Evolutionary conservation across 768 basidiomycete species (phyloP).

Genomic region (Boletellus ananas): DNA sequence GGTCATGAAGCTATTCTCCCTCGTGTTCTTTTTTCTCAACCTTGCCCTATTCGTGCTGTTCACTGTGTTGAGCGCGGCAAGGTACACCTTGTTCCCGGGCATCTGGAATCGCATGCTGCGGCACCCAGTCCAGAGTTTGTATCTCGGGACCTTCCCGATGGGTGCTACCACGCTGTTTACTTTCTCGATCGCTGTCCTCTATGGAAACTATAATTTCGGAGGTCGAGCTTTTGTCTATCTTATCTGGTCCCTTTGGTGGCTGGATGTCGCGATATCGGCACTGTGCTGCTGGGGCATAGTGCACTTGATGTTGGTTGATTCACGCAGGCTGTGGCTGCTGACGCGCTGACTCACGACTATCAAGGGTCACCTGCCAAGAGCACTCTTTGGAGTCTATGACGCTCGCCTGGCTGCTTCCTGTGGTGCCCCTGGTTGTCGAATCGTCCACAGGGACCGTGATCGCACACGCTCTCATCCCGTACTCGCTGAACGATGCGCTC

Average conservation of each 20-base stretch:
- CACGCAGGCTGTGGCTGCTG: slow-evolving; percentile 11
- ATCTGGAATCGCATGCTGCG: slow-evolving; percentile 46
- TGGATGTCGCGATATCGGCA: slow-evolving; percentile 53
- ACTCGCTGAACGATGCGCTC: slow-evolving; percentile 47
- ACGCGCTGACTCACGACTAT: neutral
- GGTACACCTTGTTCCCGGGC: slow-evolving; percentile 53
- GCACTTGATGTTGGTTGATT: slow-evolving; percentile 57
- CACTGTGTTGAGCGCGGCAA: slow-evolving; percentile 39
- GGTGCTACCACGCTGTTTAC: slow-evolving; percentile 56
- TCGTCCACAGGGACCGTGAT: slow-evolving; percentile 64
- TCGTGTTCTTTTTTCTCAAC: slow-evolving; percentile 58
- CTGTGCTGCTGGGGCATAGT: slow-evolving; percentile 58
- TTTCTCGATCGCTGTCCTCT: slow-evolving; percentile 44
- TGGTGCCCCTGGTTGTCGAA: slow-evolving; percentile 69
- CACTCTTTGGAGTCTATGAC: slow-evolving; percentile 57
- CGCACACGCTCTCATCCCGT: slow-evolving; percentile 43
- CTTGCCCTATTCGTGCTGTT: slow-evolving; percentile 52
- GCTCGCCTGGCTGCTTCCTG: slow-evolving; percentile 69
- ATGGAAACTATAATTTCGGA: slow-evolving; percentile 44
- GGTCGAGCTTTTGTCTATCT: slow-evolving; percentile 50
- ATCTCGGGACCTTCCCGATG: slow-evolving; percentile 52
- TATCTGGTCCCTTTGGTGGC: slow-evolving; percentile 70
- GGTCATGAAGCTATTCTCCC: slow-evolving; percentile 40
- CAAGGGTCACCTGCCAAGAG: slow-evolving; percentile 55
- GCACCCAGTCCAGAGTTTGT: slow-evolving; percentile 51